Base-by-base conservation (phyloP, 2,329 filamentous ascomycete genomes). In the Aureobasidium namibiae region DNA sequence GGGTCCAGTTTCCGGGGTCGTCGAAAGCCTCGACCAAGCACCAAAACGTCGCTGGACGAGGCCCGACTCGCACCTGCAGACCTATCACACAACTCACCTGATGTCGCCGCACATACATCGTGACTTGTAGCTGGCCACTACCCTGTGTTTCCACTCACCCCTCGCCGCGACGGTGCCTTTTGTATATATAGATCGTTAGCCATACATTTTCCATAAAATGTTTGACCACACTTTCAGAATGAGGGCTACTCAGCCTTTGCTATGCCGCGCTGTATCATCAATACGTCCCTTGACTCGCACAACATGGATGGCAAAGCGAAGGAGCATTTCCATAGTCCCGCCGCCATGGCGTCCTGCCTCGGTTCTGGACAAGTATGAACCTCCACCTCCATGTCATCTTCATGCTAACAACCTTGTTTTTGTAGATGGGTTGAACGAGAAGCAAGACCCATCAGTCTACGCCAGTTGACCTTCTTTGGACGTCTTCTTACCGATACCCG, bases 401-500 rank as follows among this genome's bases (percentile, higher is more conserved):
- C 56, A 46, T 56, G 39, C 56, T 61, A 13, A 64, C 52, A 34
- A 24, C 14, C 24, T 29, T 34, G 11, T 8, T 53, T 36, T 36
- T 56, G 23, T 66, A 95, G 91, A 79, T 97, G 92, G 91, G 92
- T 96, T 56, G 87, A 89, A 63, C 89, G 88, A 68, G 90, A 96
- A 71, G 92, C 92, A 50, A 84, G 91, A 56, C 94, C 94, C n/a
- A 96, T 99, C 70, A 96, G 90, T 75, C 78, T 99, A 67, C 88
- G 94, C 61, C 94, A 97, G 75, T 82, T 99, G 68, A 97, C 95
- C 76, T 95, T 97, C 68, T 99, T 97, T 74, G 94, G 94, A 31
- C 87, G 94, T 49, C 95, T 92, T 23, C 77, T 99, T 70, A 96
- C 92, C 49, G 92, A 97, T 75, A 81, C 85, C 54, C 87, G 95